Percentiles rank a stretch among this genome's conserved stretches.
These are phyloP conservation scores for Candida railenensis DNA, from an alignment of 805 yeast genomes.

Conservation along the genomic window DNA sequence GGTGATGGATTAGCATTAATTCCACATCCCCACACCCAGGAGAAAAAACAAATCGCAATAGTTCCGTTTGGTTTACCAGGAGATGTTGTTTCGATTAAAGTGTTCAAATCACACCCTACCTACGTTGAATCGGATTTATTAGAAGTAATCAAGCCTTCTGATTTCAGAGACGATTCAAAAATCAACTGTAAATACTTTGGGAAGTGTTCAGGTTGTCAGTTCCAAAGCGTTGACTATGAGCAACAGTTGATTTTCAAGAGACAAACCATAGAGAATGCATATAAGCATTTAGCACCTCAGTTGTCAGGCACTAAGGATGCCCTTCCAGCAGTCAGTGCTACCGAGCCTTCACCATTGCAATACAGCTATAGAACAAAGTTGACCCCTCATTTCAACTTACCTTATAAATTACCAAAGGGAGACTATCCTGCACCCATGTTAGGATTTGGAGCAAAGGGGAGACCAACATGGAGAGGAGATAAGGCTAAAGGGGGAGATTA, in stretches of 20 bases:
- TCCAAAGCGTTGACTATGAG: conserved; percentile 72
- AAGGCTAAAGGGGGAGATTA: conserved; percentile 55
- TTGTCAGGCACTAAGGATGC: conserved; percentile 34
- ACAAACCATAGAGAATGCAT: conserved; percentile 78
- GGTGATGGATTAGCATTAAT: conserved; percentile 87
- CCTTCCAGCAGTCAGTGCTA: conserved; percentile 61
- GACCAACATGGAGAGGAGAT: conserved; percentile 61
- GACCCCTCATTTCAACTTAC: conserved; percentile 92
- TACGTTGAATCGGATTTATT: conserved; percentile 77
- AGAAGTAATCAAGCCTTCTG: conserved; percentile 37
- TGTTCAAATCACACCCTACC: conserved; percentile 74
- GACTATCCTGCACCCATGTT: conserved; percentile 58
- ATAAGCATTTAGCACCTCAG: conserved; percentile 67
- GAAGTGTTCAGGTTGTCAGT: conserved; percentile 93
- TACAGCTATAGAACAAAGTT: conserved; percentile 85
- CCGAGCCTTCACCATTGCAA: conserved; percentile 75
- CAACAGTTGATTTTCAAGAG: conserved; percentile 73
- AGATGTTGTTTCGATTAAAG: conserved; percentile 66
- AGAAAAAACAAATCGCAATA: conserved; percentile 59
- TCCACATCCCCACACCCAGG: conserved; percentile 50
- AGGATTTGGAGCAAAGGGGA: conserved; percentile 88
- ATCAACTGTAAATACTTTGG: conserved; percentile 85
- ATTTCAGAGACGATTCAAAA: conserved; percentile 51
- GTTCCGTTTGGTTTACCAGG: conserved; percentile 91
- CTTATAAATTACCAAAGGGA: conserved; percentile 44